Conservation (phyloP, 2,329 filamentous ascomycete species). For the Aspergillus pseudonomiae region DNA sequence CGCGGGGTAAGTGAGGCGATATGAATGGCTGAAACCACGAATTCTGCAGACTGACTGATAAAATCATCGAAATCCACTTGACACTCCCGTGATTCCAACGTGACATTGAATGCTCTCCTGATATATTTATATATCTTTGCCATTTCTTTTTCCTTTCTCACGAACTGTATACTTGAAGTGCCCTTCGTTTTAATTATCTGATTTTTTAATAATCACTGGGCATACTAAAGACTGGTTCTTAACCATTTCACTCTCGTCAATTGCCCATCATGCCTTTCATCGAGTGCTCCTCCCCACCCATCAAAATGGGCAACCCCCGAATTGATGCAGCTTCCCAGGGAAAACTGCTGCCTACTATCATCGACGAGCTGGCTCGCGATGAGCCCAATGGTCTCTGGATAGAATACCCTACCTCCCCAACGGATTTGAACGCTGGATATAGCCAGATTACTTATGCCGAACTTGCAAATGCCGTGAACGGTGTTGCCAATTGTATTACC, state of each 20-base stretch:
- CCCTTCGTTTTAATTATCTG: background rate
- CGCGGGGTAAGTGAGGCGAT: constrained; percentile 2
- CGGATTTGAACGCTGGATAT: background rate
- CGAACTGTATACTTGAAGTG: background rate
- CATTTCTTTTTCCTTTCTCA: background rate
- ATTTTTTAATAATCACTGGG: background rate
- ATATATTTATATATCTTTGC: background rate
- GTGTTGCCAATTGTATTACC: constrained; percentile 5
- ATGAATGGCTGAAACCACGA: constrained; percentile 1
- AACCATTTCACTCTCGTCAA: background rate
- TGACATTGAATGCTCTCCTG: background rate
- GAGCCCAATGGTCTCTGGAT: constrained; percentile 1
- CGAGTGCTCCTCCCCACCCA: background rate
- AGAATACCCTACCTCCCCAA: background rate
- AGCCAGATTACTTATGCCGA: constrained; percentile 4
- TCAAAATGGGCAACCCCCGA: background rate
- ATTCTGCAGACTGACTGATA: constrained; percentile 1
- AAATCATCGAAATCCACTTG: background rate
- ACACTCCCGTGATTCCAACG: constrained; percentile 1
- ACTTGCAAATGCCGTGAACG: constrained; percentile 5
- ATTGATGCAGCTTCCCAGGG: constrained; percentile 4
- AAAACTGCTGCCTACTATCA: background rate
- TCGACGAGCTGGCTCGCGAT: constrained; percentile 1
- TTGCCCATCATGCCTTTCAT: background rate
- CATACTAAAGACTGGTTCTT: background rate